These are phyloP conservation scores for Solanum aculeatissimum DNA, from an alignment of 305 asterid genomes.

Conservation along the genomic window DNA sequence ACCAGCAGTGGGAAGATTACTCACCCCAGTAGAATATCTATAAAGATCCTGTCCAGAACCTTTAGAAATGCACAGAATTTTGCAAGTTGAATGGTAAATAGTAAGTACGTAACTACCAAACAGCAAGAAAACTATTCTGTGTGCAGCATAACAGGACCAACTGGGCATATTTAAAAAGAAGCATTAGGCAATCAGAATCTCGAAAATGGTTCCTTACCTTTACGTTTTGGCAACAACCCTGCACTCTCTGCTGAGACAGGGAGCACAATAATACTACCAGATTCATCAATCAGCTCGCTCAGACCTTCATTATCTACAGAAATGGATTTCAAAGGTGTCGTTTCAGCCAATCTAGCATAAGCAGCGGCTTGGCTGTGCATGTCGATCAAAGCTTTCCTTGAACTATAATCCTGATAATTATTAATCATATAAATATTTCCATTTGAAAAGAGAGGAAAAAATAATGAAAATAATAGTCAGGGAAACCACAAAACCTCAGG, in stretches of 20 bases:
- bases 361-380: conserved; percentile 57
- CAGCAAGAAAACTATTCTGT: neutral
- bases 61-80: neutral
- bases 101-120: neutral
- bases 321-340: conserved; percentile 17
- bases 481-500: conserved; percentile 16
- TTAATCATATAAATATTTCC: neutral
- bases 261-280: conserved; percentile 53
- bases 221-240: conserved; percentile 49
- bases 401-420: conserved; percentile 15
- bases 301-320: conserved; percentile 39
- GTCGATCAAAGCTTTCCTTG: conserved; percentile 26
- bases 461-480: neutral
- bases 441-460: neutral
- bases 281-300: conserved; percentile 60
- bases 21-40: neutral
- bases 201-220: conserved; percentile 9
- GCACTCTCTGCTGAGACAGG: conserved; percentile 87
- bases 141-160: neutral
- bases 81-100: neutral
- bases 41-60: neutral
- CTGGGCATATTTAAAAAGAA: neutral
- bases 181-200: neutral
- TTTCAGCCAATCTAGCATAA: conserved; percentile 48
- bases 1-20: neutral